Evolutionary conservation across 177 flowering plant genomes (phyloP), one percentile per base, ranked within the genome.

Genomic region (Vitis hybrid): DNA sequence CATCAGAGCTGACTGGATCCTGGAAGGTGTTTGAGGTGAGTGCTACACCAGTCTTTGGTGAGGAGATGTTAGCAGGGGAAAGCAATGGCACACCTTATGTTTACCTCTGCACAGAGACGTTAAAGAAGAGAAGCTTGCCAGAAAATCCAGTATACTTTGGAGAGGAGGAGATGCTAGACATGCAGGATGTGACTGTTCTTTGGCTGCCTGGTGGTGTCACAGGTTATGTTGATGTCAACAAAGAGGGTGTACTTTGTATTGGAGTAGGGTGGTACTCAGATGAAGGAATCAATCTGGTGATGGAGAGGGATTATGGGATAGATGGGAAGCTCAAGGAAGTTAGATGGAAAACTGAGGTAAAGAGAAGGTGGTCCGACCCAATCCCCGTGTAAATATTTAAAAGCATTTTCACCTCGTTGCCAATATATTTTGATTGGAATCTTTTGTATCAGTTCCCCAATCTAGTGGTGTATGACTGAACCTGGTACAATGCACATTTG

Each of bases 181-280:
- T 90, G 90, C 92, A 88, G 64, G 99, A 93, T 60, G 90, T 76
- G 64, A 75, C 92, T 0, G 70, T 93, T 55, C 89, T 95, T 51
- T 93, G 99, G 99, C 77, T 95, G 70, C 97, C 97, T 0, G 98
- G 99, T 7, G 98, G 97, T 18, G 85, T 95, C 48, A 93, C 97
- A 0, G 86, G 83, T 14, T 95, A 93, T 57, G 97, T 95, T 11
- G 97, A 95, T 60, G 84, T 93, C 52, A 79, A 79, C 26, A 82
- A 86, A 69, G 99, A 95, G 51, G 97, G 97, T 5, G 70, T 84
- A 55, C 92, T 93, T 18, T 93, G 98, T 59, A 85, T 95, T 65
- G 99, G 99, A 14, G 94, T 90, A 50, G 93, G 98, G 13, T 95
- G 99, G 94, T 90, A 93, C 71, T 93, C 97, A 0, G 93, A 89